Conservation (phyloP, 2,329 filamentous ascomycete genomes). For the Graphilbum fragrans region DNA sequence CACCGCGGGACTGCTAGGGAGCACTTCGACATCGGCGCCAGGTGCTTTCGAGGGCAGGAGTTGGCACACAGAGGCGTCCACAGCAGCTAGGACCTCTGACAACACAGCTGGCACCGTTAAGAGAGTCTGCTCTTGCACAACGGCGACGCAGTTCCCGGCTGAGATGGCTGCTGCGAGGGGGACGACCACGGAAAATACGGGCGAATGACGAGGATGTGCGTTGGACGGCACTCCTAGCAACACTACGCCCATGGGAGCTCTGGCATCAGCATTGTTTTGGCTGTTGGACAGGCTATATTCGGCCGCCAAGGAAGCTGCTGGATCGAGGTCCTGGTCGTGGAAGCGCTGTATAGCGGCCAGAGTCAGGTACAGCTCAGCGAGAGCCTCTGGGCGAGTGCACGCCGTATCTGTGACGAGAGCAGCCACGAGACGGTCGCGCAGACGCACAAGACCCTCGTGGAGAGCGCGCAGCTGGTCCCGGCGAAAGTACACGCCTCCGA, state of each 20-base stretch:
- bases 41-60: too few species aligned
- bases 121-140: conserved; percentile 16
- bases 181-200: conserved; percentile 19
- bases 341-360: conserved; percentile 17
- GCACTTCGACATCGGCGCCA: neutral
- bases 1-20: too few species aligned
- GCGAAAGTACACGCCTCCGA: conserved; percentile 22
- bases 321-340: conserved; percentile 16
- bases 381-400: conserved; percentile 19
- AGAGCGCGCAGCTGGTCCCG: conserved; percentile 25
- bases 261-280: conserved; percentile 12
- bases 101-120: conserved; percentile 7
- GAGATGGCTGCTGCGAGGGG: conserved; percentile 21
- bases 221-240: conserved; percentile 18
- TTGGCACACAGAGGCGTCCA: neutral
- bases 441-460: conserved; percentile 18
- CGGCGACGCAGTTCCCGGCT: conserved; percentile 21
- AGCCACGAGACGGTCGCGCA: conserved; percentile 16
- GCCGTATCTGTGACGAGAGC: conserved; percentile 19
- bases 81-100: conserved; percentile 8
- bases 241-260: conserved; percentile 16
- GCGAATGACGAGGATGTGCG: conserved; percentile 17
- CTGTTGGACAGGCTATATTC: conserved; percentile 18
- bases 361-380: conserved; percentile 17
- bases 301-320: conserved; percentile 13